These are phyloP conservation scores for Pichia sp. DNA, from an alignment of 1,139 yeast species.

Conservation along the genomic window DNA sequence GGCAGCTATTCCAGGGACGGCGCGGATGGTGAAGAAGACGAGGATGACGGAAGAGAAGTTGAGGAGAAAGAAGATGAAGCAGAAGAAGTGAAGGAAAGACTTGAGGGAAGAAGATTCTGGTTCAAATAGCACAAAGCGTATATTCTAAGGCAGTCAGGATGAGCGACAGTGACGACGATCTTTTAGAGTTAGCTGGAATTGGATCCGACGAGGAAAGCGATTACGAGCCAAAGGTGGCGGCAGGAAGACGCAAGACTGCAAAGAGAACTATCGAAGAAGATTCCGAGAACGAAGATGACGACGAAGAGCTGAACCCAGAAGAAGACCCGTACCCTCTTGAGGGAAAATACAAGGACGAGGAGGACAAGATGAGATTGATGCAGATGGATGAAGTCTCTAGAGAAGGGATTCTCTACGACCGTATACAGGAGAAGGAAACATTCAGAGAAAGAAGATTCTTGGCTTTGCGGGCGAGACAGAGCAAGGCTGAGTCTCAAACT, in stretches of 20 bases:
- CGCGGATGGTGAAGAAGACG: neutral
- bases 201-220: conserved; percentile 37
- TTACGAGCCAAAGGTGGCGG: conserved; percentile 29
- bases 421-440: conserved; percentile 86
- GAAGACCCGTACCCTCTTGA: conserved; percentile 85
- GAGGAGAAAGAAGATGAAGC: neutral
- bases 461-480: conserved; percentile 63
- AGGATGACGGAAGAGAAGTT: neutral
- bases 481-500: conserved; percentile 33
- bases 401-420: conserved; percentile 84
- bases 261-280: conserved; percentile 27
- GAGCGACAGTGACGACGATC: conserved; percentile 76
- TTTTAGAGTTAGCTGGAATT: conserved; percentile 86
- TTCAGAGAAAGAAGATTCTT: conserved; percentile 78
- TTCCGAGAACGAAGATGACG: conserved; percentile 35
- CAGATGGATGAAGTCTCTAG: conserved; percentile 87
- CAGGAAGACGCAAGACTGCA: conserved; percentile 19
- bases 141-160: neutral
- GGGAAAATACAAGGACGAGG: conserved; percentile 82
- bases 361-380: conserved; percentile 63
- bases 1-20: neutral
- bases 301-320: conserved; percentile 41
- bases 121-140: neutral
- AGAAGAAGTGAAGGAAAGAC: neutral
- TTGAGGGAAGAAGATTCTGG: neutral